Conservation (phyloP, 163 green algal genomes). For the Scenedesmus sp. region DNA sequence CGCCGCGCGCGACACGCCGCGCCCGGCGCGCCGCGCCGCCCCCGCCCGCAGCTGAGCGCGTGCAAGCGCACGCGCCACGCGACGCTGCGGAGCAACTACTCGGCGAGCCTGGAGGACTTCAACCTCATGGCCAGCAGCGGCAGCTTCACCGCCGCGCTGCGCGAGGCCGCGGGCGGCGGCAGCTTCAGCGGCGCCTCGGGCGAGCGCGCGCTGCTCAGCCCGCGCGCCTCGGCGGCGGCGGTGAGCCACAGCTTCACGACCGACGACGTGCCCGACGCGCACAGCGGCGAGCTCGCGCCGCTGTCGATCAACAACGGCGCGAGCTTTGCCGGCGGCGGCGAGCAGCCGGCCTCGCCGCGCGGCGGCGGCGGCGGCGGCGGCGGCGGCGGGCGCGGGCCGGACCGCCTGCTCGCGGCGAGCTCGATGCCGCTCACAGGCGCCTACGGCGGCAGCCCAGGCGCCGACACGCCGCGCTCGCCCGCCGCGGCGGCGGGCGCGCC, state of each 20-base stretch:
- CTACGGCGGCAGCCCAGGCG: neutral
- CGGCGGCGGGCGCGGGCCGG: neutral
- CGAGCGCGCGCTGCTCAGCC: constrained; percentile 10
- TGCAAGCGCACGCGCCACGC: constrained; percentile 19
- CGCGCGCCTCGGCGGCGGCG: constrained; percentile 6
- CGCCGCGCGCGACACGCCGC: too few species aligned
- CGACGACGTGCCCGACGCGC: constrained; percentile 1
- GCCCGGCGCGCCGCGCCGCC: neutral
- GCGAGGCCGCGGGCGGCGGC: neutral
- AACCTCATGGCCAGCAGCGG: constrained; percentile 22
- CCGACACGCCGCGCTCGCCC: neutral
- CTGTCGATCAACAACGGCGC: neutral
- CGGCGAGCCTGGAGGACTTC: constrained; percentile 29
- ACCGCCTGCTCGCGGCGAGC: constrained; percentile 9
- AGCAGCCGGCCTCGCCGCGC: neutral
- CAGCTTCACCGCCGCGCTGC: constrained; percentile 29
- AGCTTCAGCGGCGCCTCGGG: neutral
- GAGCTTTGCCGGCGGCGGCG: neutral
- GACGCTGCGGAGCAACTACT: constrained; percentile 28
- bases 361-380: neutral
- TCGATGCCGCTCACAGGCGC: constrained; percentile 21
- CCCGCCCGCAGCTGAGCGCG: neutral
- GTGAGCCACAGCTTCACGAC: constrained; percentile 37
- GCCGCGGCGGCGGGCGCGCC: neutral
- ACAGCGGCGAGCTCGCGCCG: neutral